These are phyloP conservation scores for Crithidia fasciculata DNA, from an alignment of 208 protist genomes.

Conservation along the genomic window DNA sequence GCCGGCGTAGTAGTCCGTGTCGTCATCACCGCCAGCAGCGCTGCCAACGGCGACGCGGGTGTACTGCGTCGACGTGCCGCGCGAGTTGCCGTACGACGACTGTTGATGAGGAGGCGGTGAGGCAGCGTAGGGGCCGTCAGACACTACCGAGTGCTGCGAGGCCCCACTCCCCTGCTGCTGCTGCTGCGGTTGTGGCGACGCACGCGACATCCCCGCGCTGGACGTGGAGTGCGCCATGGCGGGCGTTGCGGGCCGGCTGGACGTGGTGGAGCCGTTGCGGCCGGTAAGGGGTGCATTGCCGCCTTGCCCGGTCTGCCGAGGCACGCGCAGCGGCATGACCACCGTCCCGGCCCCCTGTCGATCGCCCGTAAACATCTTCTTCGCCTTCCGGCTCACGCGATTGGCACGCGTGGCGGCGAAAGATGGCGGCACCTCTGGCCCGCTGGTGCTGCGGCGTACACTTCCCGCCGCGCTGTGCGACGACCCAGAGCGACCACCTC, in stretches of 20 bases:
- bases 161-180: conserved; percentile 1
- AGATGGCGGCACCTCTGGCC: conserved; percentile 18
- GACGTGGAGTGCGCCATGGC: not conserved
- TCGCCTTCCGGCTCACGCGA: conserved; percentile 43
- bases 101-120: not conserved
- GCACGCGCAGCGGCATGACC: conserved; percentile 37
- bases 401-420: conserved; percentile 44
- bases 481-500: too few relatives aligned
- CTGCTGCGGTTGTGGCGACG: not conserved
- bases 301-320: not conserved
- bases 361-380: conserved; percentile 53
- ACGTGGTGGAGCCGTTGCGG: not conserved
- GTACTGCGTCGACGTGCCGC: not conserved
- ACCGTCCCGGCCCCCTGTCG: conserved; percentile 43
- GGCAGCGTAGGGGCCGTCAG: not conserved
- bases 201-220: not conserved
- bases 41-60: not conserved
- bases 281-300: too few relatives aligned
- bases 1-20: not conserved
- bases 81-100: too few relatives aligned
- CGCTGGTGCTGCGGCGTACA: not conserved
- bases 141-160: not conserved
- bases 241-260: not conserved
- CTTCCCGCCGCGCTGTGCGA: not conserved
- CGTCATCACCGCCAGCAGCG: not conserved